phyloP scores from a whole-genome alignment of 176 grass and related monocot genomes.

The Rhynchospora breviuscula region DNA sequence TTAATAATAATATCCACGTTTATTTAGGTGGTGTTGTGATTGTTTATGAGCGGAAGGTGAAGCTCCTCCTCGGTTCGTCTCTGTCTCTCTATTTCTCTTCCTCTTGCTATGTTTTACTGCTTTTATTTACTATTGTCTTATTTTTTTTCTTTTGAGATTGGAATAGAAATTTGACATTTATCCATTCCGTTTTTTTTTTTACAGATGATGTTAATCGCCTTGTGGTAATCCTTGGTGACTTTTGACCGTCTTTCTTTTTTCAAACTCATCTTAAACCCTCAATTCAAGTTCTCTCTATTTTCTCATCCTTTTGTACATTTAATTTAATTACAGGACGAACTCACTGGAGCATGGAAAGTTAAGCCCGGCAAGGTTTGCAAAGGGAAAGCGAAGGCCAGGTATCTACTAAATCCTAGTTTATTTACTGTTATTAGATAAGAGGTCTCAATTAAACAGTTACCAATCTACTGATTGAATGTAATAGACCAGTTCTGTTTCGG shows the following conservation, averaged over 20 bases:
- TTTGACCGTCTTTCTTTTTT: neutral
- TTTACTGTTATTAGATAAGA: neutral
- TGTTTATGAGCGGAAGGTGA: conserved; percentile 93
- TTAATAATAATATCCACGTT: neutral
- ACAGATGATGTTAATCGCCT: conserved; percentile 73
- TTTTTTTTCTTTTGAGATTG: neutral
- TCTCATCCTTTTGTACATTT: neutral
- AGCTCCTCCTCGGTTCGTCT: conserved; percentile 63
- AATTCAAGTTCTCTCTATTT: neutral
- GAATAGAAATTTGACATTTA: neutral
- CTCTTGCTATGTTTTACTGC: neutral
- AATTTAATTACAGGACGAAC: conserved; percentile 40
- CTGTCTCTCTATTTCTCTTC: neutral
- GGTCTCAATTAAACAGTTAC: neutral
- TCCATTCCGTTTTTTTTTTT: neutral
- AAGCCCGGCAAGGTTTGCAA: conserved; percentile 50
- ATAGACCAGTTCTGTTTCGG: neutral
- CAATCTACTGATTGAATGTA: neutral
- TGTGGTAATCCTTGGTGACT: conserved; percentile 37
- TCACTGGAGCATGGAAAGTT: conserved; percentile 57
- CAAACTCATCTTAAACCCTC: neutral
- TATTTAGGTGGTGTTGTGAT: conserved; percentile 83
- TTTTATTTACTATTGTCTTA: neutral
- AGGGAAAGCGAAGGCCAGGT: conserved; percentile 86
- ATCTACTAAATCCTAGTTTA: conserved; percentile 6